Evolutionary conservation across 805 yeast species (phyloP), one percentile per base, ranked within the genome.

Genomic region (Candida pseudoglaebosa): DNA sequence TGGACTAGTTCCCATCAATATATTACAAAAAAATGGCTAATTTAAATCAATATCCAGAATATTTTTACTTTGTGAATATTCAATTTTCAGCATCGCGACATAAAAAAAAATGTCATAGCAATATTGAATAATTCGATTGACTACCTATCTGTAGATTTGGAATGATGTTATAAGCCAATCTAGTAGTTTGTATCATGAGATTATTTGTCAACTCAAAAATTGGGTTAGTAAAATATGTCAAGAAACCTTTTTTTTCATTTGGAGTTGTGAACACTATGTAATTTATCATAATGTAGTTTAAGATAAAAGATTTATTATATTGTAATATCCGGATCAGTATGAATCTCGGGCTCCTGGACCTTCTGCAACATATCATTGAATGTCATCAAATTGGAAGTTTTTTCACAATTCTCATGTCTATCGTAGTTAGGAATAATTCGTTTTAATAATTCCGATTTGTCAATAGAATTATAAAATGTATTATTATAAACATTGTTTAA

Each of bases 401-500:
- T 15, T 26, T 5, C 12, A 26, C 7, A 5, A 6, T 9, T 26
- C 5, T 26, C 12, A 5, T 9, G 5, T 10, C 13, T n/a, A 15
- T 26, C 13, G 13, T 26, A 26, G 13, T 26, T 26, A 13, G 29
- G 29, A 26, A 26, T 26, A 15, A 26, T 5, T 5, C 12, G 5
- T 26, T 6, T 15, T 26, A 26, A 15, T 13, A 26, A 26, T 13
- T 6, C 15, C n/a, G 15, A 9, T 26, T 9, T n/a, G 12, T 26
- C 29, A 12, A 13, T 13, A 13, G 9, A 5, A 10, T 26, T 26
- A 15, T 22, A 22, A 22, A 33, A 22, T 21, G 15, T 16, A 6
- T 13, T 13, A 16, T 33, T 22, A 24, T 33, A 33, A 15, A 33
- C 13, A 9, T 5, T 14, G 16, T 33, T 33, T 19, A 36, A 30